Conservation (phyloP, 2,329 filamentous ascomycete genomes). For the Hirsutella thompsonii region DNA sequence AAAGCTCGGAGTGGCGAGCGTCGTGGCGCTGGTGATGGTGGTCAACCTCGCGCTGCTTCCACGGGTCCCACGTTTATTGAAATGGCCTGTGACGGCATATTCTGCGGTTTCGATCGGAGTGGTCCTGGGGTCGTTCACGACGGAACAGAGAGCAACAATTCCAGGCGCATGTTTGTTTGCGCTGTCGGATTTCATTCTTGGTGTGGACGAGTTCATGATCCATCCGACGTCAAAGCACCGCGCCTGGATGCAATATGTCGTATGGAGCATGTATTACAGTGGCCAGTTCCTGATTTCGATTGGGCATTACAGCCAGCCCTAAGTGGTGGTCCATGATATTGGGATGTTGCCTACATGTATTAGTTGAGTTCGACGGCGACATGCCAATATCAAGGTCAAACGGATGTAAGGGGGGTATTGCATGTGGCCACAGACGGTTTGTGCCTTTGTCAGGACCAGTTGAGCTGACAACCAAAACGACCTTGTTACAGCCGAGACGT, state of each 20-base stretch:
- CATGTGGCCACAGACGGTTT: too few relatives aligned
- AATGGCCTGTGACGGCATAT: slow-evolving; percentile 18
- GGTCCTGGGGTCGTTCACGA: slow-evolving; percentile 16
- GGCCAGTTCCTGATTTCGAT: slow-evolving; percentile 19
- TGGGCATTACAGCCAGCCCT: background rate
- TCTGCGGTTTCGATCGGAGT: slow-evolving; percentile 17
- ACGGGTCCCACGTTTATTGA: slow-evolving; percentile 10
- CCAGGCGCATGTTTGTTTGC: slow-evolving; percentile 18
- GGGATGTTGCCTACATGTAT: too few relatives aligned
- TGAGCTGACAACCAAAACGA: too few relatives aligned
- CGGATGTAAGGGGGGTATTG: too few relatives aligned
- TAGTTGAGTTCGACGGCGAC: too few relatives aligned
- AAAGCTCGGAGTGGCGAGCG: slow-evolving; percentile 4
- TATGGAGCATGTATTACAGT: slow-evolving; percentile 22
- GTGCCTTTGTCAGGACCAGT: too few relatives aligned
- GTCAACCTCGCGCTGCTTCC: slow-evolving; percentile 16
- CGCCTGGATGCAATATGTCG: slow-evolving; percentile 17
- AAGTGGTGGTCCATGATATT: background rate
- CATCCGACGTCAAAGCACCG: slow-evolving; percentile 9
- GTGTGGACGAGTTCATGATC: slow-evolving; percentile 19
- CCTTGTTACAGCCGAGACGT: too few relatives aligned
- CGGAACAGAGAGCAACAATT: slow-evolving; percentile 11
- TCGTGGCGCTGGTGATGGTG: slow-evolving; percentile 11
- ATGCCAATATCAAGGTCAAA: too few relatives aligned
- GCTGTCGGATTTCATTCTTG: slow-evolving; percentile 19